Conservation (phyloP, 2,329 filamentous ascomycete genomes). For the Pleoardoris graminearum region DNA sequence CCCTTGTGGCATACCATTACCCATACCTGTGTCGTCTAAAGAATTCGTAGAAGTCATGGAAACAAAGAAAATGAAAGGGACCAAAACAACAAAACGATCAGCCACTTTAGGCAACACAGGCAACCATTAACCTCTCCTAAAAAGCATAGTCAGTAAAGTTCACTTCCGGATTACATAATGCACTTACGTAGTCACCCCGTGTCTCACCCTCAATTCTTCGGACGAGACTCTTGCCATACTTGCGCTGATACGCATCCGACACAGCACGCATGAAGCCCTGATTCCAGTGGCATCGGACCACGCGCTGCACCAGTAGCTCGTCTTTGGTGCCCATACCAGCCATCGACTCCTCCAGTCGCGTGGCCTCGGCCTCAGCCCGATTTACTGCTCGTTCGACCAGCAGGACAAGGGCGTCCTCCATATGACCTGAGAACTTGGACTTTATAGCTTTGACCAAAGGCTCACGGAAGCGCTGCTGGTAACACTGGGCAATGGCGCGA, state of each 20-base stretch:
- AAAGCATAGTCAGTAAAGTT: neutral
- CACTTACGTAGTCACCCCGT: conserved; percentile 71
- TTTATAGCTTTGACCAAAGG: conserved; percentile 74
- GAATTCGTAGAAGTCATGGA: neutral
- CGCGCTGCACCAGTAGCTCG: conserved; percentile 72
- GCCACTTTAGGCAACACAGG: conserved; percentile 49
- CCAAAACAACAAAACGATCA: neutral
- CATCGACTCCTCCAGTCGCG: conserved; percentile 85
- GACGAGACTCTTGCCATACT: conserved; percentile 68
- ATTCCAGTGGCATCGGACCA: conserved; percentile 85
- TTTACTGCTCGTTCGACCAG: conserved; percentile 79
- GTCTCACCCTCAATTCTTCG: conserved; percentile 79
- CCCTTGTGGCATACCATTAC: neutral
- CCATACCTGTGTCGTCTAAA: neutral
- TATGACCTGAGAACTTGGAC: conserved; percentile 87
- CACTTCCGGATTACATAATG: neutral
- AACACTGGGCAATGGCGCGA: conserved; percentile 75
- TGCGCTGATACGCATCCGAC: conserved; percentile 74
- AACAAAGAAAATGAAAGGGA: neutral
- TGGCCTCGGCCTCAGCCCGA: conserved; percentile 81
- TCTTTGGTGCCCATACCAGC: conserved; percentile 86
- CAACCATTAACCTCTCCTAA: conserved; percentile 68
- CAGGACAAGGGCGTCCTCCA: conserved; percentile 80
- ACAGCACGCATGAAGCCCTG: conserved; percentile 72
- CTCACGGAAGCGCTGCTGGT: conserved; percentile 71